Evolutionary conservation across 371 early-diverging fungal genomes (phyloP).

Genomic region (Rhizomucor miehei): DNA sequence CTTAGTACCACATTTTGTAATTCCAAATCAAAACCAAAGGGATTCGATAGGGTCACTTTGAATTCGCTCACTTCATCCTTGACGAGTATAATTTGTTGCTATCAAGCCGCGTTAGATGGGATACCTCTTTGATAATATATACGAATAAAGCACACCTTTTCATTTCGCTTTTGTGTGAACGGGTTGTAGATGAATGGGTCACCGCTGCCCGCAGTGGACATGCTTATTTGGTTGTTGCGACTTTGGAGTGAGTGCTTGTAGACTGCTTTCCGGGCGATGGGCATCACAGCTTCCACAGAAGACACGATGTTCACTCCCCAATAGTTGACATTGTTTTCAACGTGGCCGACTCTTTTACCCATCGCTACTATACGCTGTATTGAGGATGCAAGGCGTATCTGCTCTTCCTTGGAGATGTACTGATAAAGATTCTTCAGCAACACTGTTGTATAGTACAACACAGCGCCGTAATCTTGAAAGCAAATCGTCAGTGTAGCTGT

Average conservation of each 20-base stretch:
- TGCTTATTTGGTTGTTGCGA: conserved; percentile 7
- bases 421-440: conserved; percentile 63
- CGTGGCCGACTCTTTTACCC: conserved; percentile 30
- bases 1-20: conserved; percentile 62
- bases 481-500: neutral
- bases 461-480: conserved; percentile 59
- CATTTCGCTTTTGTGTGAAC: conserved; percentile 53
- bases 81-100: conserved; percentile 47
- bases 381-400: conserved; percentile 61
- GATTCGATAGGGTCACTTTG: conserved; percentile 70
- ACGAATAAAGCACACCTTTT: conserved; percentile 23
- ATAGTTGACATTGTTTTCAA: conserved; percentile 37
- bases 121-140: neutral
- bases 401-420: conserved; percentile 64
- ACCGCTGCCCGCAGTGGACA: conserved; percentile 21
- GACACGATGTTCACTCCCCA: conserved; percentile 53
- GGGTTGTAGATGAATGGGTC: conserved; percentile 82
- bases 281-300: conserved; percentile 28
- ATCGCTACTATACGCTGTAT: conserved; percentile 55
- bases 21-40: conserved; percentile 79
- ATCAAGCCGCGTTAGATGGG: neutral
- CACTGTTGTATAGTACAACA: conserved; percentile 63
- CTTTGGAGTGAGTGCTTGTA: conserved; percentile 12
- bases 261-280: conserved; percentile 41
- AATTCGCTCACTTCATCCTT: conserved; percentile 69